Evolutionary conservation across 768 basidiomycete species (phyloP), one percentile per base, ranked within the genome.

Genomic region (Kwoniella shandongensis): DNA sequence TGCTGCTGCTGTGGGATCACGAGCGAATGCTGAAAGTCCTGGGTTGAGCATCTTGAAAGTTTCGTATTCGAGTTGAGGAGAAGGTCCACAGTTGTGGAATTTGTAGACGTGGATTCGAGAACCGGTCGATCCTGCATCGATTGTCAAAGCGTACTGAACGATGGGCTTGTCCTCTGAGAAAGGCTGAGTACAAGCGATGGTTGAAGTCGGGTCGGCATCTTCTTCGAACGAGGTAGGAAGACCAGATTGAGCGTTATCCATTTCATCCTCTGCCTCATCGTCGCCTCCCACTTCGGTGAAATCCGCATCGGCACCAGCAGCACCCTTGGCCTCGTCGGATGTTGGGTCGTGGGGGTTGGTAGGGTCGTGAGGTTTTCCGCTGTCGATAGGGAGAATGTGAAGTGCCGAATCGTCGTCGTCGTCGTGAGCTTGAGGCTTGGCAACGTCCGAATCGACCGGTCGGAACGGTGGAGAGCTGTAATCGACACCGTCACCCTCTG

Each of bases 91-190:
- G 80, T 91, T 86, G 82, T 94, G 82, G 84, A 98, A 97, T 74
- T 96, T 98, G 86, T 98, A 99, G 29, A 98, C 83, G 81, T 99
- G 96, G 70, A 98, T 92, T 17, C 96, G 85, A 0, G 93, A 96
- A 18, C 94, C 96, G 0, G 92, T 96, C 17, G 93, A 97, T 22
- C 96, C 96, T 0, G 96, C 94, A 76, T 99, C 96, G 78, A 98
- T 89, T 86, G 97, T 96, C 69, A 98, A 83, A 0, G 91, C 92
- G 76, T 89, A 99, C 74, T 91, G 90, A 12, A 94, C 87, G 55
- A 94, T 80, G 0, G 82, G 81, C 46, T 80, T 70, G 49, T 76
- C 68, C 1, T 81, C 65, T 13, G 76, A 77, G 74, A 84, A 76
- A 0, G 90, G 83, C 0, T 75, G 53, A 0, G 81, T 81, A 78